These are phyloP conservation scores for Jatropha podagrica DNA, from an alignment of 441 rosid genomes.

Conservation along the genomic window DNA sequence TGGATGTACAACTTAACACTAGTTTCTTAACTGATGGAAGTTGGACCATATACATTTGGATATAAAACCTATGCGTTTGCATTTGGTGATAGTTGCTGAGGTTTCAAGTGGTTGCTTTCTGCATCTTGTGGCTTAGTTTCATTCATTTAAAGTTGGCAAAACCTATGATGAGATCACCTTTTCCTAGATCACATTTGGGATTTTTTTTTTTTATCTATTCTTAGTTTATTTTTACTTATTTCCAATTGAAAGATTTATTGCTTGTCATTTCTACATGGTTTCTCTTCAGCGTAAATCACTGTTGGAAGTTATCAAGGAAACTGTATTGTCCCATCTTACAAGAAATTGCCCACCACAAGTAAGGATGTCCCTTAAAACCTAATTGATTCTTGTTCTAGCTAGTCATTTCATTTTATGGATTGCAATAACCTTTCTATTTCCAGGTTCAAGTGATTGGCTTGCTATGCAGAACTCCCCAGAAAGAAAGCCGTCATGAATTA, in stretches of 20 bases:
- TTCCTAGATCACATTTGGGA: background rate
- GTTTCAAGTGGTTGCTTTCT: background rate
- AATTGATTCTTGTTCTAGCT: constrained; percentile 12
- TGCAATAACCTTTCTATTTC: constrained; percentile 10
- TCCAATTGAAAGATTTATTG: constrained; percentile 5
- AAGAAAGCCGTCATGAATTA: constrained; percentile 89
- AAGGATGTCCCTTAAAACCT: constrained; percentile 29
- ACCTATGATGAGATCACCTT: background rate
- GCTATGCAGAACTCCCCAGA: constrained; percentile 89
- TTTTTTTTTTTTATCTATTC: background rate
- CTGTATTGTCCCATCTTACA: constrained; percentile 79
- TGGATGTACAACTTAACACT: background rate
- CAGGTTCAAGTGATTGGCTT: constrained; percentile 96
- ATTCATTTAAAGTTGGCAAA: background rate
- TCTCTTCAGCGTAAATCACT: constrained; percentile 69
- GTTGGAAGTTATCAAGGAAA: constrained; percentile 91
- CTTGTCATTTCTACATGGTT: constrained; percentile 24
- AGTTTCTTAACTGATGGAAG: background rate
- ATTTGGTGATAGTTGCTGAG: background rate
- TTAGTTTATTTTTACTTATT: background rate
- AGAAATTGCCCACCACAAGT: constrained; percentile 88
- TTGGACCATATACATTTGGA: background rate
- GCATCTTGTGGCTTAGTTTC: background rate
- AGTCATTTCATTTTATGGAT: background rate
- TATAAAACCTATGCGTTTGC: background rate